Base-by-base conservation (phyloP, 345 rosid species). In the Populus davidiana region DNA sequence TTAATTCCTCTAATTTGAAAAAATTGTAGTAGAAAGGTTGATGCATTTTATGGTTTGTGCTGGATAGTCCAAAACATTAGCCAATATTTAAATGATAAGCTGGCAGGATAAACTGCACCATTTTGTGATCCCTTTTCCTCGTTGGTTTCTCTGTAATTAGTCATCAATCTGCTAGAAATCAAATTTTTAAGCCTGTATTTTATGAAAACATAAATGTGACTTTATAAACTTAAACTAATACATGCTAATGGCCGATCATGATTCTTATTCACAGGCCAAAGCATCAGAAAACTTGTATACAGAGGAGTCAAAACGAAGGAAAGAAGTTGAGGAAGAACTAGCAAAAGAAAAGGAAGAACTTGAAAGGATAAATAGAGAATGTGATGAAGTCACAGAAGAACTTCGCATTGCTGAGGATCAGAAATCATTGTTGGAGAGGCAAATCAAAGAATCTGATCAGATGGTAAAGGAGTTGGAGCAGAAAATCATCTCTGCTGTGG, bases 401-500 rank as follows among this genome's bases (percentile, higher is more conserved):
- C 90, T 89, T 67, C 85, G 9, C 70, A 69, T 69, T 71, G 87
- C 86, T 61, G 68, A 79, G 82, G 83, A 86, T 61, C 90, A 86
- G 86, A 87, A 85, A 79, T 78, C 78, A 43, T 59, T 52, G 74
- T 84, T 90, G 74, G 90, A 88, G 87, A 82, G 75, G 68, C 90
- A 89, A 84, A 78, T 89, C 70, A 79, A 78, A 75, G 94, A 90
- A 65, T 80, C 90, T 79, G 92, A 91, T 74, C 77, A 78, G 70
- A 77, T 75, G 41, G 85, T 85, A 63, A 80, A 80, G 81, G 94
- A 91, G 83, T 83, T 91, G 72, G 93, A 88, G 80, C 88, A 89
- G 81, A 94, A 93, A 88, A 89, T 94, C 43, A 78, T 91, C 74
- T 88, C 94, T 73, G 97, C 94, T 35, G 97, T 94, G 38, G 91